Conservation (phyloP, 2,329 filamentous ascomycete species). For the Aureobasidium uvarum region DNA sequence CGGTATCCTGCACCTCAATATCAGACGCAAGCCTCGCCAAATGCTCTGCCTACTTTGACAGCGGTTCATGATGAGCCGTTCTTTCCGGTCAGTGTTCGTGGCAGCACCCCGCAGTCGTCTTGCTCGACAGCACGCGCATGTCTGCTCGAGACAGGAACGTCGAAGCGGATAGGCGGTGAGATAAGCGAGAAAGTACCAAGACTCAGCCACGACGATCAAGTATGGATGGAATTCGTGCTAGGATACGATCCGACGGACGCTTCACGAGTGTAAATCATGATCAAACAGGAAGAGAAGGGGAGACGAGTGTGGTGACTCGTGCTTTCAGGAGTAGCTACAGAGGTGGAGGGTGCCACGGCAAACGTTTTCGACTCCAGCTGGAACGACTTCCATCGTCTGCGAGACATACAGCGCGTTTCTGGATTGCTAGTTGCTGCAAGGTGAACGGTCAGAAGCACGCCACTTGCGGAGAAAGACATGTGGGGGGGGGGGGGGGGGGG, state of each 20-base stretch:
- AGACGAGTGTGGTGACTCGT: not conserved
- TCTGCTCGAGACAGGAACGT: conserved; percentile 5
- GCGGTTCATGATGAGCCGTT: not conserved
- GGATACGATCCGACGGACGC: not conserved
- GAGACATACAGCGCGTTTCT: conserved; percentile 7
- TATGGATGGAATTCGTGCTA: conserved; percentile 18
- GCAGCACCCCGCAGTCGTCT: conserved; percentile 20
- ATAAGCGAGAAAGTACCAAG: not conserved
- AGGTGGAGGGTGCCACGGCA: not conserved
- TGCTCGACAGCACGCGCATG: conserved; percentile 15
- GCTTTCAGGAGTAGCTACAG: not conserved
- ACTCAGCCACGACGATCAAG: not conserved
- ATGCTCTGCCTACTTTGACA: not conserved
- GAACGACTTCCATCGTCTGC: not conserved
- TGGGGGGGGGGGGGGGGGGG: no score
- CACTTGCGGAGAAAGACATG: conserved; percentile 4
- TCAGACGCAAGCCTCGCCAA: not conserved
- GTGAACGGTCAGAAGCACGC: conserved; percentile 7
- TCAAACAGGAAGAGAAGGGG: not conserved
- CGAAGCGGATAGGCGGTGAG: conserved; percentile 11
- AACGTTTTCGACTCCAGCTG: not conserved
- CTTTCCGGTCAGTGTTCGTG: not conserved
- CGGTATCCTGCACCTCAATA: conserved; percentile 5
- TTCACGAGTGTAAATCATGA: not conserved
- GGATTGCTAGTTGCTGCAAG: not conserved